phyloP scores from a whole-genome alignment of 495 filamentous ascomycete species.

The Choiromyces venosus region DNA sequence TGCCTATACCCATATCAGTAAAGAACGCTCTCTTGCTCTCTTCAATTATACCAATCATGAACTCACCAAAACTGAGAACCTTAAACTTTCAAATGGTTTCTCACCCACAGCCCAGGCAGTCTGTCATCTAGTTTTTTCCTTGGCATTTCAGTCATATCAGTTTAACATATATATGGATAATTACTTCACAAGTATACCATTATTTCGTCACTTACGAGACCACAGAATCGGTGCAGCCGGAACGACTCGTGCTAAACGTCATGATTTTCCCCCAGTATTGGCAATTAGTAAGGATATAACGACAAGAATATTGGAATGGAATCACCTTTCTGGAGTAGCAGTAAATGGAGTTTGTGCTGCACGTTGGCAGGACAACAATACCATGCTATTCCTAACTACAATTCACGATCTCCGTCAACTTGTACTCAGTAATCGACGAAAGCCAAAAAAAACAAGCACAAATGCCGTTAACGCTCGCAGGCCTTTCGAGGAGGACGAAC shows the following conservation, averaged over 20 bases:
- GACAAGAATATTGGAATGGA: not conserved
- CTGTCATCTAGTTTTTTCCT: too few relatives aligned
- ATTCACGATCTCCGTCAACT: slow-evolving; percentile 4
- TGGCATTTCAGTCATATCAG: too few relatives aligned
- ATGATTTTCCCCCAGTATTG: slow-evolving; percentile 2
- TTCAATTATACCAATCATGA: slow-evolving; percentile 9
- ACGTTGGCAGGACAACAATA: slow-evolving; percentile 9
- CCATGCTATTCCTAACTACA: slow-evolving; percentile 11
- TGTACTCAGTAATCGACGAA: too few relatives aligned
- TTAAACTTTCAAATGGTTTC: too few relatives aligned
- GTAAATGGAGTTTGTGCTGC: slow-evolving; percentile 1
- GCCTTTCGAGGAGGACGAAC: not conserved
- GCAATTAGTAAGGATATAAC: slow-evolving; percentile 13
- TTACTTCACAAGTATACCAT: slow-evolving; percentile 10
- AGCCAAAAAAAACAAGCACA: not conserved
- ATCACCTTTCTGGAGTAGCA: not conserved
- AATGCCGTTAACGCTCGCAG: not conserved
- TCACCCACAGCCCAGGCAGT: too few relatives aligned
- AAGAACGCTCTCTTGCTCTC: not conserved
- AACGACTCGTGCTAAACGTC: not conserved
- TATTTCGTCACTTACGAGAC: slow-evolving; percentile 1
- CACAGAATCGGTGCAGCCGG: not conserved
- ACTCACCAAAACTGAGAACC: not conserved
- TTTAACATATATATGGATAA: slow-evolving; percentile 16
- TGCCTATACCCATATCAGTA: not conserved